Conservation (phyloP, 2,329 filamentous ascomycete species). For the Rachicladosporium sp. region DNA sequence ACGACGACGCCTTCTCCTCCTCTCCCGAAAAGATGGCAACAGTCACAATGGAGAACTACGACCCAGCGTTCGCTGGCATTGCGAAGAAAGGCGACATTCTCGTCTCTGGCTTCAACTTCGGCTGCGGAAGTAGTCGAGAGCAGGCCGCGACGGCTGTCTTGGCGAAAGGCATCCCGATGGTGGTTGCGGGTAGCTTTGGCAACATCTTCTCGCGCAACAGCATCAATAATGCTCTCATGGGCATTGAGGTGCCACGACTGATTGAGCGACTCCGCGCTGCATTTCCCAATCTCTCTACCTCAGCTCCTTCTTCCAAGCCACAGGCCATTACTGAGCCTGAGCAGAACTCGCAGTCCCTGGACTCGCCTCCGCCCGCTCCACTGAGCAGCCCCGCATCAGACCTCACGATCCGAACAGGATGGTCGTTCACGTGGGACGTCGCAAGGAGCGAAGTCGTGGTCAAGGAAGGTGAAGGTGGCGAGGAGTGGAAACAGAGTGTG, state of each 20-base stretch:
- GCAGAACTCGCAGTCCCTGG: conserved; percentile 38
- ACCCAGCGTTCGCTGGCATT: conserved; percentile 52
- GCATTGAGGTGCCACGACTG: conserved; percentile 56
- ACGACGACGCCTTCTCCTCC: conserved; percentile 72
- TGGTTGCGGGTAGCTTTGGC: conserved; percentile 68
- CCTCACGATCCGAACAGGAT: conserved; percentile 63
- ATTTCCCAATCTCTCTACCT: conserved; percentile 29
- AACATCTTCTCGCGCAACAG: conserved; percentile 72
- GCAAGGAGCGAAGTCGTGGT: conserved; percentile 57
- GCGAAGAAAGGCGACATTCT: conserved; percentile 65
- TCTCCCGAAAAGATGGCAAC: conserved; percentile 67
- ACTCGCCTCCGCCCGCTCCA: conserved; percentile 35
- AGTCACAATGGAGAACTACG: conserved; percentile 92
- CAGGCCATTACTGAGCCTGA: conserved; percentile 37
- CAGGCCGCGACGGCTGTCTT: conserved; percentile 81
- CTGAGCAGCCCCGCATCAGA: conserved; percentile 34
- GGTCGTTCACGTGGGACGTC: conserved; percentile 76
- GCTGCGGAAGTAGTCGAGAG: conserved; percentile 68
- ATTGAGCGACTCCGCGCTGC: conserved; percentile 53
- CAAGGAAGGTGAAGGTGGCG: conserved; percentile 54
- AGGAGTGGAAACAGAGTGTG: conserved; percentile 66
- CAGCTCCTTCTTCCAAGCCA: not conserved
- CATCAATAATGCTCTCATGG: conserved; percentile 69
- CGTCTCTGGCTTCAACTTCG: conserved; percentile 80
- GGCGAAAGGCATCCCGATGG: conserved; percentile 66